These are phyloP conservation scores for Knoxdaviesia proteae DNA, from an alignment of 2,329 filamentous ascomycete genomes.

Conservation along the genomic window DNA sequence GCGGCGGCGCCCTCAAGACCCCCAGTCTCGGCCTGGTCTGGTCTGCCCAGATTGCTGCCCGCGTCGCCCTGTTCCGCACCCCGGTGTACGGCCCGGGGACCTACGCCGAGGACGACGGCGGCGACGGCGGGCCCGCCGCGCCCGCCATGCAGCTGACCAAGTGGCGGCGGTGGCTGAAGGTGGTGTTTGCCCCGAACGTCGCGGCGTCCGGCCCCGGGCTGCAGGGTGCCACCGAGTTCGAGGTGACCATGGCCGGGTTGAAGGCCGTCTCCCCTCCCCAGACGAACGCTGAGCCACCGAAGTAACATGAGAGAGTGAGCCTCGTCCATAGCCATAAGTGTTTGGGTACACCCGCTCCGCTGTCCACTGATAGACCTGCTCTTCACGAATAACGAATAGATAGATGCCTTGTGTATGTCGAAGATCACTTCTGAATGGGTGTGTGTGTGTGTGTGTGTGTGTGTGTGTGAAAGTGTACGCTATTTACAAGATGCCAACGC, in stretches of 20 bases:
- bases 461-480: too few relatives aligned
- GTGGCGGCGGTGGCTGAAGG: conserved; percentile 63
- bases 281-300: too few relatives aligned
- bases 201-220: conserved; percentile 26
- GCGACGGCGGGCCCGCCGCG: conserved; percentile 11
- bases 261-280: conserved; percentile 10
- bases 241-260: conserved; percentile 49
- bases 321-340: too few relatives aligned
- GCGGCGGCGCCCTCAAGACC: conserved; percentile 39
- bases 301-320: too few relatives aligned
- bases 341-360: too few relatives aligned
- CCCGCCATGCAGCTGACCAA: conserved; percentile 22
- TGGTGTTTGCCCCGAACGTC: conserved; percentile 74
- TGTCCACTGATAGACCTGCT: too few relatives aligned
- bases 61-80: conserved; percentile 61
- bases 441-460: too few relatives aligned
- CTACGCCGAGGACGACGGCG: conserved; percentile 20
- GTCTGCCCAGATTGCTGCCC: conserved; percentile 71
- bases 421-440: too few relatives aligned
- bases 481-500: too few relatives aligned
- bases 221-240: conserved; percentile 43
- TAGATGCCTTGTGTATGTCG: too few relatives aligned
- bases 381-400: too few relatives aligned
- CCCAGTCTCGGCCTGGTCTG: conserved; percentile 76
- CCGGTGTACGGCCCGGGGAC: conserved; percentile 25